phyloP scores from a whole-genome alignment of 2,329 filamentous ascomycete genomes.

The Nigrospora sphaerica region DNA sequence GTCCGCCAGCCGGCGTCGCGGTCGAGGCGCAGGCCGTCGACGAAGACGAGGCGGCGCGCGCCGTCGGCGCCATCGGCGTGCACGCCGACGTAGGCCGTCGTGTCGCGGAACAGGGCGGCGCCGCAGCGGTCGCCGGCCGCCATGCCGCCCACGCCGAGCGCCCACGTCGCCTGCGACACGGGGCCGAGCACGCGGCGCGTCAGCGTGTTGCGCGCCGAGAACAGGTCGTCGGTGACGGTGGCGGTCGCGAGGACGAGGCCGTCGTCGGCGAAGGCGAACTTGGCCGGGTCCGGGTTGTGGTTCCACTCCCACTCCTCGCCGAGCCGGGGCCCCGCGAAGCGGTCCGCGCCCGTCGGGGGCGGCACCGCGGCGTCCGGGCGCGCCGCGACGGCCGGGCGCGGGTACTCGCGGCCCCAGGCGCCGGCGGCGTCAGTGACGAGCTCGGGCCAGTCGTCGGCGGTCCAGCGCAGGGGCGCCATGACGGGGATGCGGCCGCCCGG shows the following conservation, averaged over 20 bases:
- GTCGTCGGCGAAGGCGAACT: slow-evolving; percentile 26
- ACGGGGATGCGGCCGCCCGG: slow-evolving; percentile 49
- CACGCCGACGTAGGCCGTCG: slow-evolving; percentile 42
- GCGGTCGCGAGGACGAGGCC: slow-evolving; percentile 39
- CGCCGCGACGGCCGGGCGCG: slow-evolving; percentile 1
- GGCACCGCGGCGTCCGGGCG: slow-evolving; percentile 18
- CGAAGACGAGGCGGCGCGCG: slow-evolving; percentile 15
- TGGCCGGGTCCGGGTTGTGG: slow-evolving; percentile 45
- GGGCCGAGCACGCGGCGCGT: slow-evolving; percentile 34
- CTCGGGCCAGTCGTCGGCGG: slow-evolving; percentile 38
- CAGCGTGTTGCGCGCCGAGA: slow-evolving; percentile 34
- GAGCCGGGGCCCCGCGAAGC: slow-evolving; percentile 32
- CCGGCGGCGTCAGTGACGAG: slow-evolving; percentile 30
- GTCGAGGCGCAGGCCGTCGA: slow-evolving; percentile 11
- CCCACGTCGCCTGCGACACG: slow-evolving; percentile 38
- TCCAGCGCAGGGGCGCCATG: slow-evolving; percentile 44
- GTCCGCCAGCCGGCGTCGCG: slow-evolving; percentile 7
- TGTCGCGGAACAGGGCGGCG: slow-evolving; percentile 42
- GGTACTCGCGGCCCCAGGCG: slow-evolving; percentile 36
- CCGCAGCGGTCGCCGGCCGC: slow-evolving; percentile 41
- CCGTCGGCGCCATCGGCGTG: slow-evolving; percentile 21
- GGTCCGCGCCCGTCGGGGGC: slow-evolving; percentile 28
- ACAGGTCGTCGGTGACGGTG: slow-evolving; percentile 42
- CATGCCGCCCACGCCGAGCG: slow-evolving; percentile 38
- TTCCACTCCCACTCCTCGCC: slow-evolving; percentile 50